Evolutionary conservation across 306 rosid genomes (phyloP).

Genomic region (Castanospermum australe): DNA sequence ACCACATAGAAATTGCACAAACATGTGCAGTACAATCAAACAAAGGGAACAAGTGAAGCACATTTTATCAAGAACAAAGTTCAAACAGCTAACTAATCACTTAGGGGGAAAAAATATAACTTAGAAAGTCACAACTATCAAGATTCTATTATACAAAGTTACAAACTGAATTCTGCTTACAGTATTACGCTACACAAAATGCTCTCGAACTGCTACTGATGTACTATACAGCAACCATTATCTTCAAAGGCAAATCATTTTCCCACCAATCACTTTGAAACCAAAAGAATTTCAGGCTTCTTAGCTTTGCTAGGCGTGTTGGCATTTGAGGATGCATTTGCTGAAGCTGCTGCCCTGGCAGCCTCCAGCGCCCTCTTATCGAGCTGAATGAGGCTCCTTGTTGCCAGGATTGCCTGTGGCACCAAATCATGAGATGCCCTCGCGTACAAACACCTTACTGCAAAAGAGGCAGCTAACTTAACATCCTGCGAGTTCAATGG

Average conservation of each 20-base stretch:
- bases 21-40: slow-evolving; percentile 20
- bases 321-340: slow-evolving; percentile 58
- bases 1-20: not conserved
- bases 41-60: not conserved
- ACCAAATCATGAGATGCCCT: slow-evolving; percentile 89
- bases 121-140: not conserved
- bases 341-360: slow-evolving; percentile 32
- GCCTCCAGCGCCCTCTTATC: slow-evolving; percentile 61
- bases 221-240: slow-evolving; percentile 53
- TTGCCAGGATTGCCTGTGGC: slow-evolving; percentile 87
- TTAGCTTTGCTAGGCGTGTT: slow-evolving; percentile 85
- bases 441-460: slow-evolving; percentile 70
- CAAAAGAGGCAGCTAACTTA: slow-evolving; percentile 65
- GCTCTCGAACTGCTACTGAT: slow-evolving; percentile 27
- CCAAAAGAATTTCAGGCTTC: slow-evolving; percentile 87
- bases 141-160: slow-evolving; percentile 36
- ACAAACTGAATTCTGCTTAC: slow-evolving; percentile 40
- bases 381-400: slow-evolving; percentile 87
- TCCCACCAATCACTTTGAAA: slow-evolving; percentile 61
- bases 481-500: slow-evolving; percentile 81
- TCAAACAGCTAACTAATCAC: slow-evolving; percentile 22
- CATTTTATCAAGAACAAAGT: not conserved
- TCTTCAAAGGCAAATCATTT: slow-evolving; percentile 32
- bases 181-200: slow-evolving; percentile 45
- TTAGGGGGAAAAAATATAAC: slow-evolving; percentile 7